A percentile compares a stretch with the other conserved stretches of the same genome.
Conservation (phyloP, 352 stramenopile species). For the Thraustochytrium striatum region DNA sequence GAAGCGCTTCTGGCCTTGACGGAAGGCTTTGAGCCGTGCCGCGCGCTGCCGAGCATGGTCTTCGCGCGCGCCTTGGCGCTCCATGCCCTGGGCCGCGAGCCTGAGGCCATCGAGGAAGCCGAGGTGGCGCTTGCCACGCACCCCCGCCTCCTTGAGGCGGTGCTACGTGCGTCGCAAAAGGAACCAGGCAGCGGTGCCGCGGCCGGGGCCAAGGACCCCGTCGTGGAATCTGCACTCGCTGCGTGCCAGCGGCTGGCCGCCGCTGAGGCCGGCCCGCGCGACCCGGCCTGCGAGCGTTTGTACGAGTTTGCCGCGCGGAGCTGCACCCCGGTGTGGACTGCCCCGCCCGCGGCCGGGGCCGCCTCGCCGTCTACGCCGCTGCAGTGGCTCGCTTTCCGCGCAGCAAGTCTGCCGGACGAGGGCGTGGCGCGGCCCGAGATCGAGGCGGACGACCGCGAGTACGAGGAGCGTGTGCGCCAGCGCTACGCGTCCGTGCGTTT, state of each 20-base stretch:
- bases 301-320: conserved; percentile 26
- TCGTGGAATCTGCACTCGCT: conserved; percentile 21
- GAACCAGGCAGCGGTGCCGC: not conserved
- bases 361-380: not conserved
- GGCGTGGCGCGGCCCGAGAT: not conserved
- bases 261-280: not conserved
- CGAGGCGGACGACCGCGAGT: not conserved
- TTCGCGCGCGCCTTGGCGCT: conserved; percentile 26
- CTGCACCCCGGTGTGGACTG: not conserved
- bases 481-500: conserved; percentile 18
- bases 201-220: not conserved
- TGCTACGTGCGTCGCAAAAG: not conserved
- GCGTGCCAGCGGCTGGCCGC: not conserved
- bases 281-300: not conserved
- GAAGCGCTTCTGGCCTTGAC: conserved; percentile 7
- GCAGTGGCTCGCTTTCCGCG: conserved; percentile 19
- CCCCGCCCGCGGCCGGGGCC: not conserved
- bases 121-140: not conserved
- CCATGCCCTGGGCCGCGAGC: not conserved
- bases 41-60: not conserved
- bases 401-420: not conserved
- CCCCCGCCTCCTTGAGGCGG: not conserved
- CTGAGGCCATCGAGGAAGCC: not conserved
- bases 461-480: not conserved
- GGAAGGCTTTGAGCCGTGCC: not conserved